Percentiles rank a stretch among this genome's conserved stretches.
phyloP scores from a whole-genome alignment of 176 grass and related monocot species.

The Alloteropsis semialata region DNA sequence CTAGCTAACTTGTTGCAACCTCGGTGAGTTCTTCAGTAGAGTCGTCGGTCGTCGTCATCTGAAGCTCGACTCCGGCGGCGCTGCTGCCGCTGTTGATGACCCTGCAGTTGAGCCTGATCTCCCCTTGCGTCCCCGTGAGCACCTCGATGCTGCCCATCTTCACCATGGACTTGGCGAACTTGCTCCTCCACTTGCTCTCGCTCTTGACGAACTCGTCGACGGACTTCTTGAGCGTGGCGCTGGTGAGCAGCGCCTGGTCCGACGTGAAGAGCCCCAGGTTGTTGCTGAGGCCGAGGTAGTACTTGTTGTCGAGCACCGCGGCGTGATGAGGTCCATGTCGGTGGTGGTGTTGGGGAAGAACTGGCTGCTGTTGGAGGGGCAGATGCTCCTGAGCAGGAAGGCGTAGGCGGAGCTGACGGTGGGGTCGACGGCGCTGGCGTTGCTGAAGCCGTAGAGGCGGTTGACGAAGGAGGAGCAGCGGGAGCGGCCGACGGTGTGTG shows the following conservation, averaged over 20 bases:
- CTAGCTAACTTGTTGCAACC: background rate
- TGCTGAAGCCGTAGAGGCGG: slow-evolving; percentile 46
- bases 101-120: slow-evolving; percentile 72
- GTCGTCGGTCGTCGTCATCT: background rate
- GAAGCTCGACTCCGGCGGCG: slow-evolving; percentile 6
- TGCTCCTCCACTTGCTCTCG: slow-evolving; percentile 52
- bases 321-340: slow-evolving; percentile 63
- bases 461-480: slow-evolving; percentile 59
- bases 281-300: slow-evolving; percentile 56
- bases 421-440: slow-evolving; percentile 49
- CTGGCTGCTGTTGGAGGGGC: slow-evolving; percentile 53
- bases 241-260: slow-evolving; percentile 58
- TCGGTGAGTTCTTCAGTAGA: background rate
- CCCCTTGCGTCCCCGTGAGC: slow-evolving; percentile 55
- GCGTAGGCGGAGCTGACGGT: slow-evolving; percentile 64
- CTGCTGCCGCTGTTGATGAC: slow-evolving; percentile 54
- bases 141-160: slow-evolving; percentile 79
- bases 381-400: slow-evolving; percentile 40
- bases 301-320: slow-evolving; percentile 60
- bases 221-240: slow-evolving; percentile 41
- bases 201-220: slow-evolving; percentile 57
- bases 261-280: slow-evolving; percentile 66
- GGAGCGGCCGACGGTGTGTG: slow-evolving; percentile 59
- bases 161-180: slow-evolving; percentile 62
- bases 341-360: slow-evolving; percentile 55